Evolutionary conservation across 371 early-diverging fungal genomes (phyloP), one percentile per base, ranked within the genome.

Genomic region (Rhizopus microsporus): DNA sequence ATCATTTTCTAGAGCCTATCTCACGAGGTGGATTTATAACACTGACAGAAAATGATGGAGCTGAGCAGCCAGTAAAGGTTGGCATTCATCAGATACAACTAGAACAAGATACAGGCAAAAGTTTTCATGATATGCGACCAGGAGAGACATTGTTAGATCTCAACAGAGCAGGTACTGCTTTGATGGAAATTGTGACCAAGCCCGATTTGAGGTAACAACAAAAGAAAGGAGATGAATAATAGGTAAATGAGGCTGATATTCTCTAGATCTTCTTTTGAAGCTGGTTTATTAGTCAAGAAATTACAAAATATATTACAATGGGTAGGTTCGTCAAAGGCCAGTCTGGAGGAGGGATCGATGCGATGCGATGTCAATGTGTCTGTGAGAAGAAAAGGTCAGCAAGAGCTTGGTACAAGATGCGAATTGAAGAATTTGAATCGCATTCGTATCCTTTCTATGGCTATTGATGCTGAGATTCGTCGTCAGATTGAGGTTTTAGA

Each of bases 351-450:
- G 79, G 95, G 97, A 0, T 91, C 93, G 0, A 80, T 93, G 80
- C 83, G 97, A 29, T 93, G 93, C 59, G 97, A 96, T 74, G 92
- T 95, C 33, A 96, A 96, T 62, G 90, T 96, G 7, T 94, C 95
- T 5, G 90, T 95, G 1, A 47, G 57, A 44, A 58, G 71, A 52
- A 59, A 60, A 4, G 82, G 78, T 2, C 67, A 69, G n/a, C 74
- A 74, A 7, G 56, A 15, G 0, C 83, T 82, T 37, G 92, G 93
- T 4, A 83, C 83, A 0, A 82, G 93, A 0, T 88, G 89, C 53
- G 97, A 96, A 67, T 65, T 96, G 39, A 96, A 96, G 61, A 95
- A 96, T 60, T 64, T 96, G n/a, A 89, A 90, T 55, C 91, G 90
- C 52, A 71, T 94, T 29, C 86, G 84, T 43, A 80, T 87, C 13